Conservation (phyloP, 495 filamentous ascomycete genomes). For the Penicillium bovifimosum region DNA sequence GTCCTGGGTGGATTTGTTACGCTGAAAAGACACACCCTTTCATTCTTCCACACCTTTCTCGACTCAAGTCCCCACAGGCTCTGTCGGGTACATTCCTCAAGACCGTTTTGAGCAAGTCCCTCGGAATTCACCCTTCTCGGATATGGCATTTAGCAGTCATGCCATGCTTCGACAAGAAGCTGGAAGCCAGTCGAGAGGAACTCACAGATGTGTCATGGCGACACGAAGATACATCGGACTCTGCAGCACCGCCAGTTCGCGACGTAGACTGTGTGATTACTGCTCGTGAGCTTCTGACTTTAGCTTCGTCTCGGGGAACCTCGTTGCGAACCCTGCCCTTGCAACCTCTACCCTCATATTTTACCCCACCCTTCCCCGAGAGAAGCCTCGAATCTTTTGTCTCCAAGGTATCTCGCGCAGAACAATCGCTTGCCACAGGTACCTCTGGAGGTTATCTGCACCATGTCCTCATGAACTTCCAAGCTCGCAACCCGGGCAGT, state of each 20-base stretch:
- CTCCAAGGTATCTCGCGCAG: slow-evolving; percentile 36
- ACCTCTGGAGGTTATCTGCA: slow-evolving; percentile 87
- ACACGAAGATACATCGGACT: slow-evolving; percentile 11
- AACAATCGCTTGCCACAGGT: slow-evolving; percentile 46
- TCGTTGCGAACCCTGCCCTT: slow-evolving; percentile 65
- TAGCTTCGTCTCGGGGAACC: slow-evolving; percentile 72
- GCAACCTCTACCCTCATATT: slow-evolving; percentile 36
- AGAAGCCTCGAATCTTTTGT: slow-evolving; percentile 61
- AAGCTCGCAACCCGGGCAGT: slow-evolving; percentile 62
- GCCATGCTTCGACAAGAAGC: slow-evolving; percentile 99
- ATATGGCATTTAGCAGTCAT: slow-evolving; percentile 95
- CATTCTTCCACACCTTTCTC: slow-evolving; percentile 84
- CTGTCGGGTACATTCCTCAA: slow-evolving; percentile 86
- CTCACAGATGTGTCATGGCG: slow-evolving; percentile 78
- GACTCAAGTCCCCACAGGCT: slow-evolving; percentile 90
- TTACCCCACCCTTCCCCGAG: slow-evolving; percentile 59
- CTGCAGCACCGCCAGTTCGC: slow-evolving; percentile 51
- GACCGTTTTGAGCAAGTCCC: slow-evolving; percentile 63
- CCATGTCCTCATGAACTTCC: slow-evolving; percentile 69
- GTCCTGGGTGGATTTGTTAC: slow-evolving; percentile 98
- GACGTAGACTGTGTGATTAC: slow-evolving; percentile 99
- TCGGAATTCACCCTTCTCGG: slow-evolving; percentile 66
- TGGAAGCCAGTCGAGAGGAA: slow-evolving; percentile 90
- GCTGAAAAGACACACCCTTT: slow-evolving; percentile 95
- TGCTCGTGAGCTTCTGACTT: slow-evolving; percentile 80